Evolutionary conservation across 441 rosid genomes (phyloP).

Genomic region (Pelargonium fulgidum): DNA sequence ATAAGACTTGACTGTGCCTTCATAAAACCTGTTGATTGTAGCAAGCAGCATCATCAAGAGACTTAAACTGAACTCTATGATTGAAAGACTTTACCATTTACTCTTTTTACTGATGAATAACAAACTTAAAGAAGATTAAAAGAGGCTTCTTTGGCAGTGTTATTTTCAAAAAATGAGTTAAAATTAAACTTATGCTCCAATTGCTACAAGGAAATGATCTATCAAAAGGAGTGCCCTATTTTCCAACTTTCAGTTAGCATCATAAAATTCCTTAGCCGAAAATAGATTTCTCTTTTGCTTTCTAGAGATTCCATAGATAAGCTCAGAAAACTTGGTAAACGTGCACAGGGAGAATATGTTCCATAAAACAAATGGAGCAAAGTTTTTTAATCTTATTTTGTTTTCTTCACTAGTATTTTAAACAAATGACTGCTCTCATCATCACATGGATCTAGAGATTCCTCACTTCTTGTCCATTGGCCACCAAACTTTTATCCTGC

Average conservation of each 20-base stretch:
- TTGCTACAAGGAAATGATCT: neutral
- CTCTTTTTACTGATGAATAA: neutral
- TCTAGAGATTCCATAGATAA: neutral
- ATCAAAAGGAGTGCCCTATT: neutral
- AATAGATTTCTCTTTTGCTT: neutral
- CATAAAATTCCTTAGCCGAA: neutral
- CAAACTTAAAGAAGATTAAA: neutral
- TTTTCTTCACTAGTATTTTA: neutral
- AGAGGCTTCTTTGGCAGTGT: neutral
- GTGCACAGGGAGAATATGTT: neutral
- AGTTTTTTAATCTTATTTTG: neutral
- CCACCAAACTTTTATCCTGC: slow-evolving; percentile 96
- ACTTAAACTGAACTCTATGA: neutral
- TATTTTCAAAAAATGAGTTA: neutral
- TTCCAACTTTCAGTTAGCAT: slow-evolving; percentile 1
- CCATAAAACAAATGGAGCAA: neutral
- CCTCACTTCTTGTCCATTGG: slow-evolving; percentile 97
- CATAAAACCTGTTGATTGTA: slow-evolving; percentile 73
- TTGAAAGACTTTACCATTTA: neutral
- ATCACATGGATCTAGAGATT: slow-evolving; percentile 2
- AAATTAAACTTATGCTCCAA: neutral
- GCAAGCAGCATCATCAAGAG: slow-evolving; percentile 20
- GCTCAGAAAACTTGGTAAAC: neutral
- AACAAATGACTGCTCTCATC: neutral
- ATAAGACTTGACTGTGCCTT: slow-evolving; percentile 86